Percentiles rank a stretch among this genome's conserved stretches.
phyloP scores from a whole-genome alignment of 148 eudicot species.

The Vaccinium vitisidaea region DNA sequence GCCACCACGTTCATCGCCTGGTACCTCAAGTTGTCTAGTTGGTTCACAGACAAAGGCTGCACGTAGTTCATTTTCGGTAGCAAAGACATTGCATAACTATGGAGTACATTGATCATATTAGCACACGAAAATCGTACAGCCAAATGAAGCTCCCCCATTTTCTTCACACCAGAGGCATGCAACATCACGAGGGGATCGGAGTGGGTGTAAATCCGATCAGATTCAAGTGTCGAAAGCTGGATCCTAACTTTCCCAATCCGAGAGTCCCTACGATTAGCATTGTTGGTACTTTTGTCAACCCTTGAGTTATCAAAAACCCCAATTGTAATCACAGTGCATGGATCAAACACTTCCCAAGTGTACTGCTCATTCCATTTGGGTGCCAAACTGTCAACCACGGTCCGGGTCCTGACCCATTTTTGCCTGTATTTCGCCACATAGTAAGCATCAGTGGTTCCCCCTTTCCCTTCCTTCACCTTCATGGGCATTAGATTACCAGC shows the following conservation, averaged over 20 bases:
- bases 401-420: constrained; percentile 88
- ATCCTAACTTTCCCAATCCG: constrained; percentile 90
- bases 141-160: constrained; percentile 88
- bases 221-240: constrained; percentile 72
- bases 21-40: constrained; percentile 70
- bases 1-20: constrained; percentile 81
- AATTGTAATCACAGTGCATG: constrained; percentile 86
- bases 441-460: constrained; percentile 71
- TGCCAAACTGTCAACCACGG: constrained; percentile 65
- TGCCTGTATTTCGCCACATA: constrained; percentile 94
- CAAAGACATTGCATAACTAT: constrained; percentile 64
- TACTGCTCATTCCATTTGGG: constrained; percentile 99
- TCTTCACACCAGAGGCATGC: constrained; percentile 91
- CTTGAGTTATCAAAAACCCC: constrained; percentile 85
- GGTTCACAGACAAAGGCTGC: constrained; percentile 71
- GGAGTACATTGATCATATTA: constrained; percentile 69
- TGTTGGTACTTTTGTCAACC: constrained; percentile 46
- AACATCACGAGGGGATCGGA: constrained; percentile 78
- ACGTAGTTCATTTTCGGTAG: constrained; percentile 89
- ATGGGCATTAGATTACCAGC: constrained; percentile 75
- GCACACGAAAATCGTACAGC: constrained; percentile 83
- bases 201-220: constrained; percentile 81
- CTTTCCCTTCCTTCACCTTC: constrained; percentile 78
- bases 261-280: constrained; percentile 43
- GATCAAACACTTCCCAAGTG: constrained; percentile 98